Percentiles rank a stretch among this genome's conserved stretches.
Evolutionary conservation across 306 rosid species (phyloP).

Genomic region (Casuarina cunninghamiana): DNA sequence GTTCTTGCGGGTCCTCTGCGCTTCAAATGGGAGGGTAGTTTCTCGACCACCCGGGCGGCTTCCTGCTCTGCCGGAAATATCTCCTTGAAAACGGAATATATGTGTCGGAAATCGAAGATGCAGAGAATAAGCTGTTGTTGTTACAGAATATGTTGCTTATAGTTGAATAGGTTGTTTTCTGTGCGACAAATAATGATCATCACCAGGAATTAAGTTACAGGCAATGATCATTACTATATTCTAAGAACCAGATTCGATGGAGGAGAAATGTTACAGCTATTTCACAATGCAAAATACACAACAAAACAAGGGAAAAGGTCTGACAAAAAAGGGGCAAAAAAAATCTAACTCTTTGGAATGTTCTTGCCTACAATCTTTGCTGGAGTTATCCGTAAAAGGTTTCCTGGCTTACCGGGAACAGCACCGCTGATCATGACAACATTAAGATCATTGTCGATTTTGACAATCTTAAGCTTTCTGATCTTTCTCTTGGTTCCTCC

Average conservation of each 20-base stretch:
- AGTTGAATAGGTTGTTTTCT: too few species aligned
- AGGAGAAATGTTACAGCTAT: background rate
- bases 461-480: constrained; percentile 90
- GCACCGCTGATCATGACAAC: constrained; percentile 93
- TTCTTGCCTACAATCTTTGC: constrained; percentile 96
- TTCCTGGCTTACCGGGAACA: constrained; percentile 95
- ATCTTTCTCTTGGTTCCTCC: constrained; percentile 90
- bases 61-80: too few species aligned
- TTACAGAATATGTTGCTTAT: too few species aligned
- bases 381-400: constrained; percentile 82
- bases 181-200: too few species aligned
- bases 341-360: constrained; percentile 70
- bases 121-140: too few species aligned
- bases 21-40: too few species aligned
- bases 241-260: background rate
- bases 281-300: constrained; percentile 6
- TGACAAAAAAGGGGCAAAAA: background rate
- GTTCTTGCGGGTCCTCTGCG: too few species aligned
- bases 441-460: constrained; percentile 82
- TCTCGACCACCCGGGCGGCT: too few species aligned
- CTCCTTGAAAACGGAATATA: too few species aligned
- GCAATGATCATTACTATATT: too few species aligned
- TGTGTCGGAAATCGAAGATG: too few species aligned
- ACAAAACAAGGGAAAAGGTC: background rate
- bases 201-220: too few species aligned